phyloP scores from a whole-genome alignment of 2,329 filamentous ascomycete species.

The Huntiella abstrusa region DNA sequence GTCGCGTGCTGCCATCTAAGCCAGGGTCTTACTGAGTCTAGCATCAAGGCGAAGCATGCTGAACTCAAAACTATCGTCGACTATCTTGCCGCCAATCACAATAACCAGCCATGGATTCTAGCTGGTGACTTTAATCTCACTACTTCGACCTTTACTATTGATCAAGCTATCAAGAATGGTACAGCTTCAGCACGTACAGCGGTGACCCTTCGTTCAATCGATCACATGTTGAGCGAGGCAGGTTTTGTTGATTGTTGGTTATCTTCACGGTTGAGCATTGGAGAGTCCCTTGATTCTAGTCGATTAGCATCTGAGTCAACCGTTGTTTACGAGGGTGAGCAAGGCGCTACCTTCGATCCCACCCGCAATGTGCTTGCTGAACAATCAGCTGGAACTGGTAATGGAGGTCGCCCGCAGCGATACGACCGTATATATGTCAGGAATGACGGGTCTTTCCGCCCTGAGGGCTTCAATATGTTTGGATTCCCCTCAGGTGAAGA shows the following conservation, averaged over 20 bases:
- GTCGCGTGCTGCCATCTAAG: slow-evolving; percentile 43
- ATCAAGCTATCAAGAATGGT: slow-evolving; percentile 31
- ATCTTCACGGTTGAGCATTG: slow-evolving; percentile 24
- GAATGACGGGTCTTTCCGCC: slow-evolving; percentile 20
- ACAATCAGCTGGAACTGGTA: slow-evolving; percentile 25
- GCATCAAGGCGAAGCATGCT: slow-evolving; percentile 34
- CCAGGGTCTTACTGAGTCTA: slow-evolving; percentile 38
- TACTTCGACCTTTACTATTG: slow-evolving; percentile 37
- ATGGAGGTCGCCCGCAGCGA: slow-evolving; percentile 39
- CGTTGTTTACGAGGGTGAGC: slow-evolving; percentile 35
- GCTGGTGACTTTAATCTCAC: slow-evolving; percentile 47
- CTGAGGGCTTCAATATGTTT: slow-evolving; percentile 37
- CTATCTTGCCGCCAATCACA: slow-evolving; percentile 25
- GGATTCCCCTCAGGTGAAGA: slow-evolving; percentile 22
- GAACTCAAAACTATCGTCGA: slow-evolving; percentile 33
- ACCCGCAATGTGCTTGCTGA: slow-evolving; percentile 35
- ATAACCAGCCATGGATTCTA: slow-evolving; percentile 32
- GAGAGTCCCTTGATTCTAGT: slow-evolving; percentile 21
- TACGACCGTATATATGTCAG: slow-evolving; percentile 45
- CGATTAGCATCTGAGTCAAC: slow-evolving; percentile 14
- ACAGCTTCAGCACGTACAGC: slow-evolving; percentile 31
- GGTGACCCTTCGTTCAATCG: slow-evolving; percentile 18
- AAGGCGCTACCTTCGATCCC: slow-evolving; percentile 47
- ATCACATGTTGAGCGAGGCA: slow-evolving; percentile 25
- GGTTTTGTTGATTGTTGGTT: slow-evolving; percentile 35